Evolutionary conservation across 2,329 filamentous ascomycete genomes (phyloP).

Genomic region (Dactylellina leptospora): DNA sequence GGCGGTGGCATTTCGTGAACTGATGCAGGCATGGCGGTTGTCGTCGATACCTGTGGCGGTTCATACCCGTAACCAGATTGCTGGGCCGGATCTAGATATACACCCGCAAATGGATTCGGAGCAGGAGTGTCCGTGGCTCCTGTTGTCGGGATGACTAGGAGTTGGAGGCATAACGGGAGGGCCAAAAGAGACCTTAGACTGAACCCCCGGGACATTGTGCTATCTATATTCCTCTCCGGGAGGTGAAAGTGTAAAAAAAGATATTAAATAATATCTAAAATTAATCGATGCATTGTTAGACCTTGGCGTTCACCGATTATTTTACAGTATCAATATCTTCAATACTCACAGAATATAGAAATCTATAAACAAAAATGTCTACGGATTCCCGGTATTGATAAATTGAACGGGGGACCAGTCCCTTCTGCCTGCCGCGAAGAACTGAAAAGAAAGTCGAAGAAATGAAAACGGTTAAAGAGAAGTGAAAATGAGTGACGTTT

Average conservation of each 20-base stretch:
- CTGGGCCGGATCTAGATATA: constrained; percentile 9
- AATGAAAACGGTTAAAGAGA: neutral
- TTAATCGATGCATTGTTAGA: neutral
- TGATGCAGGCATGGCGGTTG: neutral
- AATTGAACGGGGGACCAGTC: constrained; percentile 44
- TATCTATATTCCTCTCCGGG: constrained; percentile 40
- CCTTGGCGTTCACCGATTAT: too few relatives aligned
- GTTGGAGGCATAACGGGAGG: constrained; percentile 42
- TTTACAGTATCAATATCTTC: neutral
- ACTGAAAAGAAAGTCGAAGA: constrained; percentile 28
- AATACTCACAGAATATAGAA: constrained; percentile 23
- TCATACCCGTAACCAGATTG: constrained; percentile 35
- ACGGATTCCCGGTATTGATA: constrained; percentile 8
- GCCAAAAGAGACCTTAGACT: constrained; percentile 41
- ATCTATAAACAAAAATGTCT: constrained; percentile 24
- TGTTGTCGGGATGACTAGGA: constrained; percentile 29
- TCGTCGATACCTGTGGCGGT: constrained; percentile 19
- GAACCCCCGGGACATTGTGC: constrained; percentile 21
- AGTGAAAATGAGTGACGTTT: constrained; percentile 30
- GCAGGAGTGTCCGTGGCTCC: constrained; percentile 14
- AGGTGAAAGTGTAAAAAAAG: constrained; percentile 10
- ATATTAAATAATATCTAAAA: neutral
- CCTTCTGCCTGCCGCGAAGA: constrained; percentile 50
- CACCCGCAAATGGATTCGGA: constrained; percentile 15
- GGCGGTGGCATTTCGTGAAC: constrained; percentile 38